Conservation (phyloP, 75 land plant genomes). For the Sequoia sempervirens region DNA sequence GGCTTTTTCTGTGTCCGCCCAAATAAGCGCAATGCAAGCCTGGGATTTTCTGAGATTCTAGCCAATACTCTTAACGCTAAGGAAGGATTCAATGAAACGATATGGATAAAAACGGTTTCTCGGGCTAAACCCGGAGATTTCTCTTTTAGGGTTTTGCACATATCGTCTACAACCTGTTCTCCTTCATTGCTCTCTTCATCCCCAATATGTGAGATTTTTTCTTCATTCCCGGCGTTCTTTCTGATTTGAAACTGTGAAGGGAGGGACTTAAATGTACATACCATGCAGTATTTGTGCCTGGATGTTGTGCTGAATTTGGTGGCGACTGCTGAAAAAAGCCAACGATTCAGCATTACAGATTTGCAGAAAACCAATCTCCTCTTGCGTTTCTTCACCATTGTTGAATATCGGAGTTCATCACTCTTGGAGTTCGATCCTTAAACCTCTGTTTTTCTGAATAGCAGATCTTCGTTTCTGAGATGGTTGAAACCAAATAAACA, state of each 20-base stretch:
- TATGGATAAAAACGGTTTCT: background rate
- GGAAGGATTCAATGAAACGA: background rate
- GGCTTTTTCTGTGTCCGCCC: conserved; percentile 46
- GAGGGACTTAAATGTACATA: background rate
- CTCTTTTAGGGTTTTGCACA: conserved; percentile 1
- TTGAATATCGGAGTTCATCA: background rate
- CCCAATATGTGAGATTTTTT: background rate
- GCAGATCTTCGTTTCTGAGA: background rate
- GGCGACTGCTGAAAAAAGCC: background rate
- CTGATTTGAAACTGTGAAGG: background rate
- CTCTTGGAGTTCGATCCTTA: background rate
- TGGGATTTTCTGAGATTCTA: conserved; percentile 18
- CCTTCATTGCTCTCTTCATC: background rate
- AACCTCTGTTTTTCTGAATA: background rate
- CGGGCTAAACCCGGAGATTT: background rate
- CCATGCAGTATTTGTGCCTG: conserved; percentile 1
- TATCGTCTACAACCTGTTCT: background rate
- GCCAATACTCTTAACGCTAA: conserved; percentile 16
- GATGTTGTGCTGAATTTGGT: background rate
- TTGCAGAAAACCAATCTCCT: background rate
- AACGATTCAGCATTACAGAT: conserved; percentile 9
- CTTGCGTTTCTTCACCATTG: conserved; percentile 12
- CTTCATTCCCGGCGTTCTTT: background rate
- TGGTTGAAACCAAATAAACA: background rate
- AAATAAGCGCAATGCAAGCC: conserved; percentile 46